Evolutionary conservation across 192 early-diverging fungal species (phyloP).

Genomic region (Backusella liffmaniae): DNA sequence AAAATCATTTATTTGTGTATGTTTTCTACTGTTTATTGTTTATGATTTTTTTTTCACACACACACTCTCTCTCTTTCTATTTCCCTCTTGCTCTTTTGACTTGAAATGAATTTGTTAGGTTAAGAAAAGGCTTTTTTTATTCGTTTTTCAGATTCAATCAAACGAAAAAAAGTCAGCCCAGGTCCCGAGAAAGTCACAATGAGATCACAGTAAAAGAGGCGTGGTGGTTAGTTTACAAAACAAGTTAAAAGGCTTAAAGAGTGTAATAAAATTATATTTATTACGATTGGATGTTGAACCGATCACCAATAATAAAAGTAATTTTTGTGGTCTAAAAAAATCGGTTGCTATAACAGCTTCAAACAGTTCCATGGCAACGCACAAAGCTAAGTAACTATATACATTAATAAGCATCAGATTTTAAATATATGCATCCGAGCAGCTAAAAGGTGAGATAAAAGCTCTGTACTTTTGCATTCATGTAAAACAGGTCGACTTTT

Average conservation of each 20-base stretch:
- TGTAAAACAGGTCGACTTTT: neutral
- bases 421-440: neutral
- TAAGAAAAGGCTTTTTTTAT: neutral
- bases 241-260: neutral
- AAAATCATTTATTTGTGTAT: neutral
- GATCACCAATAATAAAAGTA: neutral
- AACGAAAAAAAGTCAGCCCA: neutral
- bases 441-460: neutral
- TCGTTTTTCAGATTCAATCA: neutral
- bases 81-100: neutral
- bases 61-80: neutral
- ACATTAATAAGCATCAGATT: neutral
- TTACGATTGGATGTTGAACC: neutral
- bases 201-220: neutral
- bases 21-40: neutral
- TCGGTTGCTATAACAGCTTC: neutral
- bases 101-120: neutral
- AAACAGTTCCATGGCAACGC: neutral
- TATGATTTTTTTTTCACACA: neutral
- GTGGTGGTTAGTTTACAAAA: neutral
- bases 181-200: slow-evolving; percentile 4
- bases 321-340: neutral
- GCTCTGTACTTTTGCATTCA: neutral
- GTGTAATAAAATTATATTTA: neutral
- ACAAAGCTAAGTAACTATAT: neutral